Evolutionary conservation across 192 early-diverging fungal species (phyloP).

Genomic region (Paraglomus occultum): DNA sequence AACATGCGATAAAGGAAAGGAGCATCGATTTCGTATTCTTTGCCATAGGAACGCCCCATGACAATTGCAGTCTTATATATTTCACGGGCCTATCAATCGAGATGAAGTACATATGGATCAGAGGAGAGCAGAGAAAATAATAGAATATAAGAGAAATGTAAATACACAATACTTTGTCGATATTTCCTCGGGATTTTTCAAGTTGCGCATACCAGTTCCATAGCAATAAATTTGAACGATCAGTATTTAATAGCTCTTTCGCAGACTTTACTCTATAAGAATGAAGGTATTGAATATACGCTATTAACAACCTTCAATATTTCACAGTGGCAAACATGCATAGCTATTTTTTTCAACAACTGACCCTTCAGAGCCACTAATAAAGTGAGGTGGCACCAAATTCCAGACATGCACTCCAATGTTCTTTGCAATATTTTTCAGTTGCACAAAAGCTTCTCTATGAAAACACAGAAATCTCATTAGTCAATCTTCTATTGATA

Average conservation of each 20-base stretch:
- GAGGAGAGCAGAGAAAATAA: neutral
- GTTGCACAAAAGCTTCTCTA: no score
- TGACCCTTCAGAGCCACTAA: no score
- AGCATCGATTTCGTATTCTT: conserved; percentile 31
- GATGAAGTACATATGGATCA: neutral
- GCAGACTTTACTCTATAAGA: conserved; percentile 44
- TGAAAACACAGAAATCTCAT: no score
- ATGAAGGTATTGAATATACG: neutral
- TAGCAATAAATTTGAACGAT: conserved; percentile 44
- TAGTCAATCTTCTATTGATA: neutral
- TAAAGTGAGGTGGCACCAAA: no score
- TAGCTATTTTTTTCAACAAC: no score
- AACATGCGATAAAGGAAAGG: conserved; percentile 48
- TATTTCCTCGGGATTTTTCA: conserved; percentile 44
- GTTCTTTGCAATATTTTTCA: no score
- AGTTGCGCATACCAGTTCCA: conserved; percentile 58
- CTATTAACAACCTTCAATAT: neutral
- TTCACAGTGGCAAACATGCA: no score
- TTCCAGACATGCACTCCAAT: no score
- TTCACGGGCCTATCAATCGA: conserved; percentile 42
- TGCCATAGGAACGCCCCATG: conserved; percentile 39
- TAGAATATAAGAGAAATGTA: neutral
- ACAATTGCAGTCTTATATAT: conserved; percentile 46
- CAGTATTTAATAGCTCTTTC: conserved; percentile 43
- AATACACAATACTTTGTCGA: conserved; percentile 41